A percentile compares a stretch with the other conserved stretches of the same genome.
These are phyloP conservation scores for Wickerhamiella azyma DNA, from an alignment of 805 yeast species.

Conservation along the genomic window DNA sequence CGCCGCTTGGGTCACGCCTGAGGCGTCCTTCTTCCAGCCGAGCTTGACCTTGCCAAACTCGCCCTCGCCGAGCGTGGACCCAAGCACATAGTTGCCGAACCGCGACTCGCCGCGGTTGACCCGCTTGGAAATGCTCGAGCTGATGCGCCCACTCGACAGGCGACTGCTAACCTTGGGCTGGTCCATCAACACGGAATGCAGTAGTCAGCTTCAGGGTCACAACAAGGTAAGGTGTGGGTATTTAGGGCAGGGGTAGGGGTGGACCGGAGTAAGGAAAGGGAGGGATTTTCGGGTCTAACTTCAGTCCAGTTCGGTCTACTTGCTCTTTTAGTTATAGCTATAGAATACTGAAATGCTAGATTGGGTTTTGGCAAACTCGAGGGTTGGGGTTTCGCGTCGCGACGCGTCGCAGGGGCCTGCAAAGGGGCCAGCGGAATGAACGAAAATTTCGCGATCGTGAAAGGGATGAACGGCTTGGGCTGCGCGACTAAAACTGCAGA, in stretches of 20 bases:
- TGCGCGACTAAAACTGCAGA: too few species aligned
- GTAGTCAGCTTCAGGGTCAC: neutral
- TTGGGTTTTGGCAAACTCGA: too few species aligned
- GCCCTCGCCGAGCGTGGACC: slow-evolving; percentile 93
- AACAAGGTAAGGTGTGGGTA: neutral
- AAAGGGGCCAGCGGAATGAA: too few species aligned
- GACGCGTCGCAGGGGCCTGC: too few species aligned
- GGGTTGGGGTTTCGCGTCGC: too few species aligned
- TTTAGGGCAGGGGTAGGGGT: neutral
- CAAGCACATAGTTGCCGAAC: slow-evolving; percentile 81
- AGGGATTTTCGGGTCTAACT: too few species aligned
- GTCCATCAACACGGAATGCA: slow-evolving; percentile 11
- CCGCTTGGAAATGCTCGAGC: slow-evolving; percentile 19
- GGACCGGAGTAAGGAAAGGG: neutral
- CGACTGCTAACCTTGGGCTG: slow-evolving; percentile 19
- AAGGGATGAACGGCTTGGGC: too few species aligned
- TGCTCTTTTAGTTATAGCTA: too few species aligned
- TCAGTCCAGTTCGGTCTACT: too few species aligned
- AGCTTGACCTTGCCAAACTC: slow-evolving; percentile 96
- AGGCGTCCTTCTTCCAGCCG: slow-evolving; percentile 84
- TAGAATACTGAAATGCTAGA: too few species aligned
- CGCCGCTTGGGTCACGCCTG: slow-evolving; percentile 56
- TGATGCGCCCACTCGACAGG: slow-evolving; percentile 19
- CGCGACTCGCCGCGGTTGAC: slow-evolving; percentile 29
- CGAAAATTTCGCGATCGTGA: too few species aligned